Evolutionary conservation across 331 rosid genomes (phyloP).

Genomic region (Quercus tomentella): DNA sequence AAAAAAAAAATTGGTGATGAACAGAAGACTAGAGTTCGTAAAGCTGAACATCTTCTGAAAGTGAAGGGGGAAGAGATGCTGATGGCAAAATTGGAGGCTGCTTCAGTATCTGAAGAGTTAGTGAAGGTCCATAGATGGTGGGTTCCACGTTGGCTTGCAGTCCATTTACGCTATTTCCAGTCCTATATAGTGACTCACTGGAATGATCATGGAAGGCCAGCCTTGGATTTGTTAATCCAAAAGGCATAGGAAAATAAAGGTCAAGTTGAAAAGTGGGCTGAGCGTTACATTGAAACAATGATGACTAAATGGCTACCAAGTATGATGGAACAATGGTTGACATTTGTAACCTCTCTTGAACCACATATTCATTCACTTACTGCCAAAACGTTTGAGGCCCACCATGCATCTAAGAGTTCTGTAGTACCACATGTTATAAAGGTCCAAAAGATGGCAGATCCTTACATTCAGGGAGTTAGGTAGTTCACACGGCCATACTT

Average conservation of each 20-base stretch:
- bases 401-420: too few relatives aligned
- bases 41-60: slow-evolving; percentile 23
- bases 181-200: slow-evolving; percentile 19
- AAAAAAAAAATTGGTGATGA: background rate
- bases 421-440: too few relatives aligned
- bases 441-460: slow-evolving; percentile 12
- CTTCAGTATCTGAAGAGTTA: slow-evolving; percentile 8
- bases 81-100: background rate
- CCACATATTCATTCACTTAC: too few relatives aligned
- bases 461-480: slow-evolving; percentile 25
- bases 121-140: slow-evolving; percentile 26
- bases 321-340: slow-evolving; percentile 26
- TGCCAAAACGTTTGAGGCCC: too few relatives aligned
- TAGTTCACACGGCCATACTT: too few relatives aligned
- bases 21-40: slow-evolving; percentile 22
- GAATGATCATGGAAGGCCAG: slow-evolving; percentile 29
- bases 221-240: slow-evolving; percentile 6
- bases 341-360: too few relatives aligned
- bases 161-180: slow-evolving; percentile 26
- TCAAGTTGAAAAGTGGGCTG: background rate
- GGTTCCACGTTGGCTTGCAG: slow-evolving; percentile 24
- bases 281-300: slow-evolving; percentile 11
- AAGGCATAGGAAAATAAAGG: slow-evolving; percentile 19
- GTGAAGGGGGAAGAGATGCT: slow-evolving; percentile 19
- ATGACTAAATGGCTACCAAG: slow-evolving; percentile 27